These are phyloP conservation scores for Apiospora kogelbergensis DNA, from an alignment of 2,329 filamentous ascomycete species.

Conservation along the genomic window DNA sequence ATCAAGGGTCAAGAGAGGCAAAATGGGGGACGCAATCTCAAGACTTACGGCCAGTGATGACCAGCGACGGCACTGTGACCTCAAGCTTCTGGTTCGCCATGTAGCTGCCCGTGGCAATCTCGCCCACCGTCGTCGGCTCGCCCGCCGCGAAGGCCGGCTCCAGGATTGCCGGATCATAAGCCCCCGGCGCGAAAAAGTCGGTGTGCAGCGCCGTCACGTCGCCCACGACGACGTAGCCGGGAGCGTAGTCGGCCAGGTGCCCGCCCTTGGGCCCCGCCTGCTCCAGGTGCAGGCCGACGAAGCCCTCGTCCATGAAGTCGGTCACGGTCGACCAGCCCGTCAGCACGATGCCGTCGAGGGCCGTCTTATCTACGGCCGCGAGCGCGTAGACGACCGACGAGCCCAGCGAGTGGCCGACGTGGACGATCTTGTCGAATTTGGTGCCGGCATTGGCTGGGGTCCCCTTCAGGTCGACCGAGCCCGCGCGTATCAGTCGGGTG, in stretches of 20 bases:
- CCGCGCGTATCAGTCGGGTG: slow-evolving; percentile 48
- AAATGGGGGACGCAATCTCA: neutral
- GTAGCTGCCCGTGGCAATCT: slow-evolving; percentile 49
- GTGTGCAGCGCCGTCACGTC: slow-evolving; percentile 49
- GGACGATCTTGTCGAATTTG: slow-evolving; percentile 46
- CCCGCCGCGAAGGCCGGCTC: slow-evolving; percentile 43
- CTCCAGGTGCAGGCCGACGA: slow-evolving; percentile 40
- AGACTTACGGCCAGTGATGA: slow-evolving; percentile 55
- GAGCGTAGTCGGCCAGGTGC: slow-evolving; percentile 24
- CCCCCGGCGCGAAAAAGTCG: slow-evolving; percentile 51
- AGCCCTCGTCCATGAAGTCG: slow-evolving; percentile 34
- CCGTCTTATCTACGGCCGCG: slow-evolving; percentile 38
- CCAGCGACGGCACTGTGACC: slow-evolving; percentile 49
- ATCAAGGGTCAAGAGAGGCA: neutral
- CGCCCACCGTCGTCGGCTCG: slow-evolving; percentile 58
- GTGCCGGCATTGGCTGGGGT: slow-evolving; percentile 34
- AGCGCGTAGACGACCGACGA: slow-evolving; percentile 53
- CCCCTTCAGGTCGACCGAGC: slow-evolving; percentile 40
- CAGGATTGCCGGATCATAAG: slow-evolving; percentile 56
- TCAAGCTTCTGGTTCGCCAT: slow-evolving; percentile 38
- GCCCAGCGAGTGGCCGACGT: slow-evolving; percentile 66
- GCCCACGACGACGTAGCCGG: slow-evolving; percentile 53
- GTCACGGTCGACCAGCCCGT: slow-evolving; percentile 57
- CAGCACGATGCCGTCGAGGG: slow-evolving; percentile 54
- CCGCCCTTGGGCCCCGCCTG: slow-evolving; percentile 41